phyloP scores from a whole-genome alignment of 2,329 filamentous ascomycete species.

The Ilyonectria robusta region DNA sequence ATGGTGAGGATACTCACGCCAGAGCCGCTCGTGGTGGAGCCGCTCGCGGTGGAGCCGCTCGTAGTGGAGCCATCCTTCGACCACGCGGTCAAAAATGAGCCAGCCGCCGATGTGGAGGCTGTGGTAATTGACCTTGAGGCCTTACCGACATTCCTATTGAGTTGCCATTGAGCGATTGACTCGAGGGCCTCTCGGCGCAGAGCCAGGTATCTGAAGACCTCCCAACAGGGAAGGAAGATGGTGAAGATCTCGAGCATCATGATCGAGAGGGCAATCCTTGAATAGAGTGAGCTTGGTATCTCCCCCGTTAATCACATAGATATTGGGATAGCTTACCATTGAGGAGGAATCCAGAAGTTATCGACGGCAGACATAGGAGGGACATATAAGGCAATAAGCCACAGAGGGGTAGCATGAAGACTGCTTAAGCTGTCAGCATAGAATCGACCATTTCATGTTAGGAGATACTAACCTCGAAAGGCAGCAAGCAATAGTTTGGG shows the following conservation, averaged over 20 bases:
- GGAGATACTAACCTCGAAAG: slow-evolving; percentile 57
- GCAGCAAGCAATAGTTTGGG: slow-evolving; percentile 70
- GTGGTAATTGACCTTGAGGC: slow-evolving; percentile 53
- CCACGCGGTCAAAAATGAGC: slow-evolving; percentile 56
- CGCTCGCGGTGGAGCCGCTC: slow-evolving; percentile 48
- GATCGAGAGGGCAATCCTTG: slow-evolving; percentile 71
- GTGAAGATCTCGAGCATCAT: slow-evolving; percentile 74
- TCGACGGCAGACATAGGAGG: slow-evolving; percentile 67
- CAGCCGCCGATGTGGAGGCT: slow-evolving; percentile 50
- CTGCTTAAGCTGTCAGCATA: slow-evolving; percentile 50
- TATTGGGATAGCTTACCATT: slow-evolving; percentile 65
- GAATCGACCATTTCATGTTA: background rate
- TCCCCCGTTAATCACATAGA: background rate
- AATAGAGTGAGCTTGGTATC: background rate
- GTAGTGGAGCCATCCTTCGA: slow-evolving; percentile 52
- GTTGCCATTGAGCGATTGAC: slow-evolving; percentile 64
- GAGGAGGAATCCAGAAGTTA: slow-evolving; percentile 69
- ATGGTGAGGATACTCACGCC: slow-evolving; percentile 56
- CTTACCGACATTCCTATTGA: slow-evolving; percentile 53
- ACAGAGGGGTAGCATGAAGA: slow-evolving; percentile 76
- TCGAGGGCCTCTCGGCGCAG: slow-evolving; percentile 64
- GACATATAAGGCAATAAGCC: slow-evolving; percentile 72
- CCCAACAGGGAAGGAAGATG: slow-evolving; percentile 73
- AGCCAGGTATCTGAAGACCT: slow-evolving; percentile 63
- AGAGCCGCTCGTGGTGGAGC: slow-evolving; percentile 47